Base-by-base conservation (phyloP, 192 early-diverging fungal species). In the Mortierella hygrophila region DNA sequence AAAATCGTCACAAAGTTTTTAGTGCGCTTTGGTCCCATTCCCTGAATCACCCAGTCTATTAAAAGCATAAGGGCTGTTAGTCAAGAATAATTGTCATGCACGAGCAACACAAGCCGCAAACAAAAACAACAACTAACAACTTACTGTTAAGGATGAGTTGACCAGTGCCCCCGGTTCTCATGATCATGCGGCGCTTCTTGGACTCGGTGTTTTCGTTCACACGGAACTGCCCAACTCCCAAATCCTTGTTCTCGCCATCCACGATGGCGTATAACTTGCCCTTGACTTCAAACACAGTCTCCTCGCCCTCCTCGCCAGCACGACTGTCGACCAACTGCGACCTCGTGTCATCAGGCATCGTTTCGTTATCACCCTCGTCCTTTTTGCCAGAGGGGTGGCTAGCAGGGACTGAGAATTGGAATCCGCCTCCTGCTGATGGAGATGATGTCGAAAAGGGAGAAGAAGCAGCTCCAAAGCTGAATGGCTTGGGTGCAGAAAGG, bases 31-130 rank as follows among this genome's bases (percentile, higher is more conserved):
- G 77, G 68, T 16, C 44, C 65, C 69, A 78, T 71, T 35, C 69
- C 69, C 47, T 78, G 77, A 42, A 78, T 78, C 47, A 78, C 77
- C 77, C 77, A 78, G 38, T 70, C 77, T 78, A 78, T 70, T 21
- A 18, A 55, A 9, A 55, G 5, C 16, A 52, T 3, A 41, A 29
- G 37, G 37, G 7, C 4, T 35, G 75, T 41, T 26, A 18, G 35
- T 46, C 13, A 60, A 18, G 49, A 52, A 52, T 21, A 52, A 52
- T 20, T 21, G 49, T 5, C 20, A 75, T 55, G 49, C 49, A 55
- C 21, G 9, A 35, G 32, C 44, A 16, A 41, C 38, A 68, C 29
- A 35, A 76, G 10, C 18, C 32, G 21, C 18, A 55, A 21, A 55
- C 0, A 55, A 26, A 6, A 63, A 55, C 47, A 63, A 55, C 47